phyloP scores from a whole-genome alignment of 352 stramenopile genomes.

The Pythium brachiatum region DNA sequence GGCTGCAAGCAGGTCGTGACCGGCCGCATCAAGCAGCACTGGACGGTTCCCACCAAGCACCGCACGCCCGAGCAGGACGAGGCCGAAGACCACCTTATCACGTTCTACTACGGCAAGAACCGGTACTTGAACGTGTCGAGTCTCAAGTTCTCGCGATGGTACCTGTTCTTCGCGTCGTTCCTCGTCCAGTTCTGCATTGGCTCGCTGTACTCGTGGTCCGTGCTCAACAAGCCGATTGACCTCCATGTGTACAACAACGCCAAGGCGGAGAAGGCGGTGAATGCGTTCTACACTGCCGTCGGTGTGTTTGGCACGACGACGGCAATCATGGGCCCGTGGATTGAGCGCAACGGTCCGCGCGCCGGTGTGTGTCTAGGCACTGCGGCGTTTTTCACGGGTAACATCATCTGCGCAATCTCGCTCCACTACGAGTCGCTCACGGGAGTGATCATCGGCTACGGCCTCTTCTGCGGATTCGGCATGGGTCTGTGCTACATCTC shows the following conservation, averaged over 20 bases:
- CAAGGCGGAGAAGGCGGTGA: slow-evolving; percentile 49
- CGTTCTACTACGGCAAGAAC: slow-evolving; percentile 30
- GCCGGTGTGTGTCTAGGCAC: slow-evolving; percentile 44
- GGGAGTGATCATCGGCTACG: slow-evolving; percentile 64
- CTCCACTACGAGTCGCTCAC: slow-evolving; percentile 52
- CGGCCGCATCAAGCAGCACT: slow-evolving; percentile 23
- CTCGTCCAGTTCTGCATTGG: slow-evolving; percentile 68
- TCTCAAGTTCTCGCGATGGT: slow-evolving; percentile 59
- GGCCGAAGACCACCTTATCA: slow-evolving; percentile 35
- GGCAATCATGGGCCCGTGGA: slow-evolving; percentile 52
- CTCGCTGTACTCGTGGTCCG: slow-evolving; percentile 70
- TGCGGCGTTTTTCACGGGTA: slow-evolving; percentile 42
- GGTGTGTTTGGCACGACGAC: slow-evolving; percentile 53
- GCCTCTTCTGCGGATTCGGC: slow-evolving; percentile 57
- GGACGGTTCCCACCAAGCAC: slow-evolving; percentile 27
- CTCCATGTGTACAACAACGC: slow-evolving; percentile 45
- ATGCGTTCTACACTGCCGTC: slow-evolving; percentile 69
- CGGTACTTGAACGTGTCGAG: slow-evolving; percentile 28
- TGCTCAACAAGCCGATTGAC: slow-evolving; percentile 69
- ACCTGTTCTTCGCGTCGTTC: slow-evolving; percentile 62
- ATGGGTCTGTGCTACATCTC: slow-evolving; percentile 70
- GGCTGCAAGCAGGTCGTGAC: slow-evolving; percentile 10
- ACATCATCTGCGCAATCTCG: slow-evolving; percentile 54
- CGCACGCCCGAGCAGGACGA: slow-evolving; percentile 33
- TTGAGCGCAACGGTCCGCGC: slow-evolving; percentile 55